Evolutionary conservation across 495 filamentous ascomycete species (phyloP).

Genomic region (Articulospora tetracladia): DNA sequence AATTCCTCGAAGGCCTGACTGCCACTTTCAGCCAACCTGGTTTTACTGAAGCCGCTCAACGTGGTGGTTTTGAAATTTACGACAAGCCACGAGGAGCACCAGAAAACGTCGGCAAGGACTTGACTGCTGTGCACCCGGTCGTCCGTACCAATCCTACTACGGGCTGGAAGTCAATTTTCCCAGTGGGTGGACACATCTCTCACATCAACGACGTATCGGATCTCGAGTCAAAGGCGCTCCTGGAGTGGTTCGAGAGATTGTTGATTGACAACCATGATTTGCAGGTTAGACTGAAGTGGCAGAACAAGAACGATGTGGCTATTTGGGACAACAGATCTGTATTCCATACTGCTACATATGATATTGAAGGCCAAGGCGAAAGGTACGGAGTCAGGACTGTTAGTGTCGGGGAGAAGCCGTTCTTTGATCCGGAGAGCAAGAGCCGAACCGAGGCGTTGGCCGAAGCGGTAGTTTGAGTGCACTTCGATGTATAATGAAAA

Average conservation of each 20-base stretch:
- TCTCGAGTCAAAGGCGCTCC: slow-evolving; percentile 58
- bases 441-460: slow-evolving; percentile 55
- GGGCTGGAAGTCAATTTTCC: slow-evolving; percentile 73
- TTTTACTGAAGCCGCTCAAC: slow-evolving; percentile 54
- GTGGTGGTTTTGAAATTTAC: slow-evolving; percentile 54
- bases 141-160: slow-evolving; percentile 81
- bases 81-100: slow-evolving; percentile 56
- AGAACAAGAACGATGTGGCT: slow-evolving; percentile 57
- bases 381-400: slow-evolving; percentile 60
- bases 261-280: slow-evolving; percentile 77
- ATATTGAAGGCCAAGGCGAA: slow-evolving; percentile 57
- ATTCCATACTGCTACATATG: slow-evolving; percentile 69
- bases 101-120: slow-evolving; percentile 59
- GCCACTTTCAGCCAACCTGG: slow-evolving; percentile 59
- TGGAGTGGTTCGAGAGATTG: slow-evolving; percentile 58
- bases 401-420: slow-evolving; percentile 66
- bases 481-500: neutral
- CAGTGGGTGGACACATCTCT: slow-evolving; percentile 56
- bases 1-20: slow-evolving; percentile 65
- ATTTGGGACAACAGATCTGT: slow-evolving; percentile 79
- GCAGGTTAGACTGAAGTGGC: slow-evolving; percentile 68
- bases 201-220: slow-evolving; percentile 63
- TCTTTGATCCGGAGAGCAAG: slow-evolving; percentile 57
- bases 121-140: slow-evolving; percentile 65
- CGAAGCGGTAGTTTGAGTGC: neutral